phyloP scores from a whole-genome alignment of 306 rosid species.

The Prosopis cineraria region DNA sequence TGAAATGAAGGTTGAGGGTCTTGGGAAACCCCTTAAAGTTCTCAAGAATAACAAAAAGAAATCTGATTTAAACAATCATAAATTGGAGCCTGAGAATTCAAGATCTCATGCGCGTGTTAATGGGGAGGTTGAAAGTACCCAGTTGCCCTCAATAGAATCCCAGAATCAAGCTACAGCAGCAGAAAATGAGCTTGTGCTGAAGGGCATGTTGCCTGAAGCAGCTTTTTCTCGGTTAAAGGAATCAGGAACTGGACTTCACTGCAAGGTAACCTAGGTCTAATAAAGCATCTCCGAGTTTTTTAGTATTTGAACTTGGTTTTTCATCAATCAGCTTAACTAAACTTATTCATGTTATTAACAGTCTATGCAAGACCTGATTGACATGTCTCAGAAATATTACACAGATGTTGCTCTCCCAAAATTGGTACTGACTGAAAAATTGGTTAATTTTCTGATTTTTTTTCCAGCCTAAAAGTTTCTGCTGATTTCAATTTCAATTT shows the following conservation, averaged over 20 bases:
- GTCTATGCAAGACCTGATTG: constrained; percentile 82
- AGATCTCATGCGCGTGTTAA: constrained; percentile 43
- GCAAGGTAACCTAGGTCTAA: constrained; percentile 67
- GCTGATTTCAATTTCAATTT: constrained; percentile 39
- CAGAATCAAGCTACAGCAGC: constrained; percentile 56
- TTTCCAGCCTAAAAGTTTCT: constrained; percentile 32
- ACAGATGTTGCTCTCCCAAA: constrained; percentile 96
- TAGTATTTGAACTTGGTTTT: constrained; percentile 33
- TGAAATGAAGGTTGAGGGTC: constrained; percentile 98
- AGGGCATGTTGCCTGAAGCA: constrained; percentile 62
- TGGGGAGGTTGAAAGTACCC: constrained; percentile 56
- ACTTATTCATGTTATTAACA: constrained; percentile 47
- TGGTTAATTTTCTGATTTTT: constrained; percentile 36
- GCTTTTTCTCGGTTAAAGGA: constrained; percentile 89
- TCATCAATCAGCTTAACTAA: constrained; percentile 38
- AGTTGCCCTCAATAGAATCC: constrained; percentile 49
- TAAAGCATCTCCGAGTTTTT: constrained; percentile 29
- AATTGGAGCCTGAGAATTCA: constrained; percentile 51
- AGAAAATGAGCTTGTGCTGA: constrained; percentile 79
- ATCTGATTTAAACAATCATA: constrained; percentile 54
- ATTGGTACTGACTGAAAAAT: constrained; percentile 67
- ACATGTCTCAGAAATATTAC: constrained; percentile 80
- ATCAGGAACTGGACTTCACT: constrained; percentile 90
- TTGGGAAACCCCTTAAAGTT: constrained; percentile 87
- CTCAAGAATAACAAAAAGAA: constrained; percentile 79